Percentiles rank a stretch among this genome's conserved stretches.
Evolutionary conservation across 768 basidiomycete genomes (phyloP).

Genomic region (Suillus luteus): DNA sequence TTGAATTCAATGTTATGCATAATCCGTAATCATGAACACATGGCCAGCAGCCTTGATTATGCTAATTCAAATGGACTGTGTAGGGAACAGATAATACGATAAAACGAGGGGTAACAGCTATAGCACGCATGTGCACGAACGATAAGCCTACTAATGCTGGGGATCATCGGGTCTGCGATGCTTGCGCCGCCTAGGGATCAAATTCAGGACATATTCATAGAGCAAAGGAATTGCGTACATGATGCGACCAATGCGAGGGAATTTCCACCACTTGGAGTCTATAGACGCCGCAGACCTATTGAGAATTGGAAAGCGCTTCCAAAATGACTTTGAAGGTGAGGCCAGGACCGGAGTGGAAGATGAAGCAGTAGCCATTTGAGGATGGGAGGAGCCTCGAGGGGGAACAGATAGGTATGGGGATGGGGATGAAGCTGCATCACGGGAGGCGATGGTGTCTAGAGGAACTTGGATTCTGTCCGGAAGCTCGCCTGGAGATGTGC

Average conservation of each 20-base stretch:
- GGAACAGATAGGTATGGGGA: background rate
- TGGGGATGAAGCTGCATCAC: background rate
- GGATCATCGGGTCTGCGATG: background rate
- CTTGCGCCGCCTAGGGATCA: background rate
- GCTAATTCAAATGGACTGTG: too few species aligned
- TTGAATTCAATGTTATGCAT: background rate
- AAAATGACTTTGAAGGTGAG: background rate
- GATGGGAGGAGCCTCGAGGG: background rate
- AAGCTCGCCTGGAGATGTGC: background rate
- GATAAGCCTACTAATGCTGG: background rate
- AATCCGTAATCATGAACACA: background rate
- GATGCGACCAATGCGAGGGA: background rate
- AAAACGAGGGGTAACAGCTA: background rate
- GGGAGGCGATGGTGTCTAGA: background rate
- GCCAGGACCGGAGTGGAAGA: background rate
- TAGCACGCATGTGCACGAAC: background rate
- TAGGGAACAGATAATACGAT: background rate
- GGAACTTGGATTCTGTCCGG: background rate
- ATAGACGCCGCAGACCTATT: background rate
- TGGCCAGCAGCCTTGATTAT: background rate
- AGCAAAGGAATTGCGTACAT: background rate
- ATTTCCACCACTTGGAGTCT: background rate
- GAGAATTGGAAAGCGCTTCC: background rate
- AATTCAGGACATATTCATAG: background rate
- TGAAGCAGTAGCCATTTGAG: background rate